Conservation (phyloP, 2,329 filamentous ascomycete genomes). For the Coccinonectria pachysandricola region DNA sequence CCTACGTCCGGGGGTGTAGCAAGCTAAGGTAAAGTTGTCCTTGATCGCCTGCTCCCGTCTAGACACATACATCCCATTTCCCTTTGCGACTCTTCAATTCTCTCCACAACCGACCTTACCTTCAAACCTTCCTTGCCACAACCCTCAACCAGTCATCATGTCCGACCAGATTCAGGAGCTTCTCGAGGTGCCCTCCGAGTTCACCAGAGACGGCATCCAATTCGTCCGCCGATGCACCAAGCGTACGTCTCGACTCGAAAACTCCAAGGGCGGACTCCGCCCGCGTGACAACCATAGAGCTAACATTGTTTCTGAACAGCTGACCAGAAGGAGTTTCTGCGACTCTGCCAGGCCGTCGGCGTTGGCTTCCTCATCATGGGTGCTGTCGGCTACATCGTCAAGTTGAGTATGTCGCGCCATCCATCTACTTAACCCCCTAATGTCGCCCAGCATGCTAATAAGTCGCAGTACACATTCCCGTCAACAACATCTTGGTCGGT, state of each 20-base stretch:
- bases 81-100: slow-evolving; percentile 14
- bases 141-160: slow-evolving; percentile 31
- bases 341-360: slow-evolving; percentile 49
- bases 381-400: slow-evolving; percentile 59
- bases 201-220: slow-evolving; percentile 50
- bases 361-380: slow-evolving; percentile 63
- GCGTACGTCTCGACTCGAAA: slow-evolving; percentile 40
- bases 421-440: not conserved
- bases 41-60: slow-evolving; percentile 6
- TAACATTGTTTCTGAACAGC: slow-evolving; percentile 16
- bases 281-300: no score
- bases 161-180: slow-evolving; percentile 61
- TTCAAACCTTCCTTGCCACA: slow-evolving; percentile 2
- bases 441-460: slow-evolving; percentile 7
- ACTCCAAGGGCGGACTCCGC: no score
- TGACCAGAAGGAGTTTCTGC: slow-evolving; percentile 33
- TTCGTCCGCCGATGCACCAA: slow-evolving; percentile 55
- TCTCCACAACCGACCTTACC: no score
- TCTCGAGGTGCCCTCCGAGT: slow-evolving; percentile 58
- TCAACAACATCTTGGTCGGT: slow-evolving; percentile 61
- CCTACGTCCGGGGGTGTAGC: no score
- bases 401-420: slow-evolving; percentile 45
- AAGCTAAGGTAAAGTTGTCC: no score
- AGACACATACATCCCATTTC: no score
- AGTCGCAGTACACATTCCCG: slow-evolving; percentile 54